Evolutionary conservation across 2,329 filamentous ascomycete species (phyloP), one percentile per base, ranked within the genome.

Genomic region (Aureobasidium sp.): DNA sequence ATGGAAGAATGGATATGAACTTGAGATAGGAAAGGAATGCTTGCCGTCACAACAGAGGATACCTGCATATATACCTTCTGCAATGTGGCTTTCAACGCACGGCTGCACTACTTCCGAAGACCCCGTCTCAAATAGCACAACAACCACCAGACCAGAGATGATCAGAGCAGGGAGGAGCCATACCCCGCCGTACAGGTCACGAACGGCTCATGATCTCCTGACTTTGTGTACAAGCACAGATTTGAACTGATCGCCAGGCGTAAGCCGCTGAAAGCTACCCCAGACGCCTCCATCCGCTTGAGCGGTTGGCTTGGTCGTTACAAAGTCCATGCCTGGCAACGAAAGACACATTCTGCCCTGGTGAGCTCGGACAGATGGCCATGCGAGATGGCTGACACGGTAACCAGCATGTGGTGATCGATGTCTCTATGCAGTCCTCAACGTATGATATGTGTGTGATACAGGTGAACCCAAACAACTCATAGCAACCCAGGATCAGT

Each of bases 31-130:
- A 42, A 35, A 47, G 45, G 29, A 17, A 39, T 42, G 57, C 8
- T 22, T 31, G 31, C n/a, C 9, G 39, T 19, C 27, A 22, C 42
- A 29, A 35, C 39, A 48, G 39, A 48, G 42, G 54, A 48, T 4
- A 39, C 54, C 54, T 58, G 54, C 57, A 60, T 60, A 60, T 60
- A 60, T 60, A 60, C 57, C 57, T 40, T n/a, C 31, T 31, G 22
- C 45, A 39, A 50, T 33, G 35, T 45, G 35, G 57, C 24, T 31
- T 27, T 9, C 19, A 17, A 22, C 29, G 31, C 54, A 22, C 42
- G 54, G 54, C 42, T 42, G 45, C 42, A 33, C 39, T n/a, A 42
- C 24, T 22, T 60, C 57, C 57, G 45, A 60, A 17, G 24, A 24
- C 44, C 33, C 57, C 57, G 35, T 50, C 44, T 60, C 35, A 45